Percentiles rank a stretch among this genome's conserved stretches.
Conservation (phyloP, 2,329 filamentous ascomycete genomes). For the Fusarium albidum region DNA sequence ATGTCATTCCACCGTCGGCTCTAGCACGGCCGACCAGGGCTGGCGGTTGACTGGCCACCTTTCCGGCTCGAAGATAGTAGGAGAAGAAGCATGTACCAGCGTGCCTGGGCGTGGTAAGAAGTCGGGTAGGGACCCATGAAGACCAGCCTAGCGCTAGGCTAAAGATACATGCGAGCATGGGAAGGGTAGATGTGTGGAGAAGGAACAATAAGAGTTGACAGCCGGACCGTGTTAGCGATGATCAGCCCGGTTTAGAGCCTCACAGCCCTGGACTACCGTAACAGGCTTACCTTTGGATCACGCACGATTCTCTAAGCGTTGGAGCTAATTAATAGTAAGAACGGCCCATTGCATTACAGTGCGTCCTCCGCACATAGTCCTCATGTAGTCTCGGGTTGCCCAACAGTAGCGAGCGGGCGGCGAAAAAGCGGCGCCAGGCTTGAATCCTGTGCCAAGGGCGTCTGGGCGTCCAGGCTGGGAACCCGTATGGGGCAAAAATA, state of each 20-base stretch:
- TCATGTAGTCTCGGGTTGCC: not conserved
- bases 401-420: not conserved
- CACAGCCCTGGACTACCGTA: slow-evolving; percentile 12
- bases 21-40: not conserved
- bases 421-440: not conserved
- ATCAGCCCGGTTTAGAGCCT: slow-evolving; percentile 20
- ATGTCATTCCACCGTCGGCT: slow-evolving; percentile 23
- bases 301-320: slow-evolving; percentile 27
- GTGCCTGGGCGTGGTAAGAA: slow-evolving; percentile 4
- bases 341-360: not conserved
- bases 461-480: slow-evolving; percentile 1
- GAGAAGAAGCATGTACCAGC: slow-evolving; percentile 1
- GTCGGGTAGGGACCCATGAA: not conserved
- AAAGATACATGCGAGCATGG: not conserved
- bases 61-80: not conserved
- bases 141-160: not conserved
- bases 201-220: slow-evolving; percentile 17
- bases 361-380: not conserved
- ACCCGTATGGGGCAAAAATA: not conserved
- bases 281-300: slow-evolving; percentile 1
- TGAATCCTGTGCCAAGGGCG: not conserved
- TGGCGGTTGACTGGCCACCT: slow-evolving; percentile 1
- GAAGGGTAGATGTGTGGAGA: slow-evolving; percentile 7
- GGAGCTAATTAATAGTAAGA: no score
- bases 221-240: slow-evolving; percentile 15